Evolutionary conservation across 2,329 filamentous ascomycete species (phyloP), one percentile per base, ranked within the genome.

Genomic region (Colletotrichum lentis): DNA sequence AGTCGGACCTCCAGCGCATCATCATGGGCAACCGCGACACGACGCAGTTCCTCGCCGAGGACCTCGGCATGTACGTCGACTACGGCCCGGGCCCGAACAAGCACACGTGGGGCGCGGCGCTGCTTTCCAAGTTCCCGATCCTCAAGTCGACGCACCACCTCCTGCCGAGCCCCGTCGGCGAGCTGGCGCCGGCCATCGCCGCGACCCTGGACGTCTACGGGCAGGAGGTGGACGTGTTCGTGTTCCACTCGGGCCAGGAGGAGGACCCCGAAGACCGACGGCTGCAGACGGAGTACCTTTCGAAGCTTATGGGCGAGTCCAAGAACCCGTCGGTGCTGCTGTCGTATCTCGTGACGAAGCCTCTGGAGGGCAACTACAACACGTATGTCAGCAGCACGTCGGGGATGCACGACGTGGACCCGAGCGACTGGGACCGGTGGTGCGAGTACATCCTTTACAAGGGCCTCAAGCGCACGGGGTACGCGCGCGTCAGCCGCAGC

Each of bases 1-100:
- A 99, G 79, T 92, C 91, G 0, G 96, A 99, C 77, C 86, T 93
- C 43, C 96, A 99, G 81, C 92, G 95, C 73, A 97, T 99, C 81
- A 99, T 99, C 83, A 99, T 98, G 96, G 96, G 96, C 75, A 99
- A 98, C 81, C 91, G 96, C 72, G 96, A 99, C 77, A 91, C 93
- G 10, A 97, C 96, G 1, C 96, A 98, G 77, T 96, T 93, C 80
- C 86, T 99, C 10, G 94, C 96, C 22, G 95, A 98, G 77, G 94
- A 99, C 72, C 86, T 99, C 12, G 96, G 96, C 73, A 99, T 99
- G 96, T 99, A 97, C 76, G 94, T 96, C 57, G 96, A 99, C 81
- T 97, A 94, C 75, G 96, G 96, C 63, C 96, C 96, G 37, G 96
- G 96, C 2, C 96, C 96, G 7, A 97, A 99, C 86, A 99, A 98